phyloP scores from a whole-genome alignment of 2,329 filamentous ascomycete species.

The Diaporthe sp. region DNA sequence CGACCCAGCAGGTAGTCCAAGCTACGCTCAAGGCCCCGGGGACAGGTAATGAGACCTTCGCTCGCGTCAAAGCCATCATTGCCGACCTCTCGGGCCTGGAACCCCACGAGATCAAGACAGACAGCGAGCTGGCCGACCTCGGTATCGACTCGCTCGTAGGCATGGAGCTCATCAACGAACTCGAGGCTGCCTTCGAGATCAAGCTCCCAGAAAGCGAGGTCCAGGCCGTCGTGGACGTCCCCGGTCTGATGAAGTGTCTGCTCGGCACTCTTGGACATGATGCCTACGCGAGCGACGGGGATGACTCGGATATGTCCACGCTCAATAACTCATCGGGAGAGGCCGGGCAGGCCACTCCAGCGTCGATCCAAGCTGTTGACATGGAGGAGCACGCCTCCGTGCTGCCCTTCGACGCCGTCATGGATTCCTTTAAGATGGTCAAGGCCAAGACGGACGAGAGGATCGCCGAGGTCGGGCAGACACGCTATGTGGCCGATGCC shows the following conservation, averaged over 20 bases:
- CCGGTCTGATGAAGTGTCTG: constrained; percentile 25
- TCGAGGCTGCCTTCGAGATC: constrained; percentile 55
- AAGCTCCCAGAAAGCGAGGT: constrained; percentile 40
- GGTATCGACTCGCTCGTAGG: constrained; percentile 66
- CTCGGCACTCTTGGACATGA: background rate
- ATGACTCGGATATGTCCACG: background rate
- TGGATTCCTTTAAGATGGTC: constrained; percentile 7
- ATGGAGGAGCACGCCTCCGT: background rate
- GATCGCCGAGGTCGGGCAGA: constrained; percentile 34
- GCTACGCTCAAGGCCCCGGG: background rate
- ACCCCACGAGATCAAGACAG: constrained; percentile 52
- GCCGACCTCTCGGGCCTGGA: constrained; percentile 44
- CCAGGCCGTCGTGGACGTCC: constrained; percentile 14
- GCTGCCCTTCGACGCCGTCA: constrained; percentile 4
- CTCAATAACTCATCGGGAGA: background rate
- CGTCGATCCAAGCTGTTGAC: background rate
- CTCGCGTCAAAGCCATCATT: constrained; percentile 17
- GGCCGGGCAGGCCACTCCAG: background rate
- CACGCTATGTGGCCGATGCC: background rate
- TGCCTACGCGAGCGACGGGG: background rate
- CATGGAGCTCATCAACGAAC: constrained; percentile 61
- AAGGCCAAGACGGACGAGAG: constrained; percentile 15
- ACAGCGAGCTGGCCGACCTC: constrained; percentile 56
- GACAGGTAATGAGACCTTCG: background rate
- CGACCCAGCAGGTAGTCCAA: background rate